Percentiles rank a stretch among this genome's conserved stretches.
Evolutionary conservation across 345 rosid species (phyloP).

Genomic region (Citrus unshiu): DNA sequence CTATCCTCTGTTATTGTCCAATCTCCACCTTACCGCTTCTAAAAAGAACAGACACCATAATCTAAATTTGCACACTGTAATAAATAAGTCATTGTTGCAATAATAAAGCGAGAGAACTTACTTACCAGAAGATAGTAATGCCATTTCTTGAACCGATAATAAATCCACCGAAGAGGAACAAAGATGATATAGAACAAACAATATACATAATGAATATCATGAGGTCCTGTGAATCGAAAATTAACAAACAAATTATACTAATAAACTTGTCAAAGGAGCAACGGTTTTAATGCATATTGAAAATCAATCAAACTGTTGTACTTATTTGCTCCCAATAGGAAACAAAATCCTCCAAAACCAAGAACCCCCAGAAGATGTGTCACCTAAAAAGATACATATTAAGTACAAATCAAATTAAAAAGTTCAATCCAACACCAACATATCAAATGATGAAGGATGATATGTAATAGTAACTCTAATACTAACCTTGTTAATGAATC

Average conservation of each 20-base stretch:
- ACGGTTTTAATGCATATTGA: neutral
- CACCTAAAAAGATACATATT: slow-evolving; percentile 40
- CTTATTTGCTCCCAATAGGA: slow-evolving; percentile 91
- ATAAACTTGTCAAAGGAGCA: neutral
- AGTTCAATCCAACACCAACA: neutral
- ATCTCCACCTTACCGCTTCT: neutral
- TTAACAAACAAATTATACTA: slow-evolving; percentile 5
- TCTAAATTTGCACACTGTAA: neutral
- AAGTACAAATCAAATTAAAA: slow-evolving; percentile 9
- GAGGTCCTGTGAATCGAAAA: slow-evolving; percentile 63
- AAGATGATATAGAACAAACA: slow-evolving; percentile 75
- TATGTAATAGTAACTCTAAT: neutral
- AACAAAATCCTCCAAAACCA: slow-evolving; percentile 92
- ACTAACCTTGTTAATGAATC: slow-evolving; percentile 71
- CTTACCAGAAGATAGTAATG: slow-evolving; percentile 96
- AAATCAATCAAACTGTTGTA: slow-evolving; percentile 17
- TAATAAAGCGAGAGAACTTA: slow-evolving; percentile 4
- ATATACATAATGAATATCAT: slow-evolving; percentile 76
- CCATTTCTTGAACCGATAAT: slow-evolving; percentile 95
- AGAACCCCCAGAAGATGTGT: slow-evolving; percentile 89
- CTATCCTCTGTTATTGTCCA: neutral
- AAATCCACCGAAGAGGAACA: slow-evolving; percentile 97
- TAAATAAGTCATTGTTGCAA: neutral
- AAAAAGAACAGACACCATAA: neutral
- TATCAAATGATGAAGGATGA: neutral